Conservation (phyloP, 176 grass and related monocot genomes). For the Sorghum bicolor region Sorghum_bicolor_NCBIv3 NC_012879.2:55579001-55579500, state of each 20-base stretch:
- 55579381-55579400: no score
- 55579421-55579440: no score
- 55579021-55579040: neutral
- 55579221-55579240: neutral
- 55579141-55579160: neutral
- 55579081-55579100: neutral
- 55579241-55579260: no score
- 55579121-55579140: neutral
- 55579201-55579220: no score
- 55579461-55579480: no score
- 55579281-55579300: neutral
- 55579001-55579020: neutral
- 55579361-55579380: no score
- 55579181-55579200: neutral
- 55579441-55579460: no score
- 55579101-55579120: neutral
- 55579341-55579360: no score
- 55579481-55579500: no score
- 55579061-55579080: no score
- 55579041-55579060: neutral
- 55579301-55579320: neutral
- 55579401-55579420: no score
- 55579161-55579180: neutral
- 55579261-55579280: neutral
- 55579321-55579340: no score